A percentile compares a stretch with the other conserved stretches of the same genome.
Conservation (phyloP, 1,284 basidiomycete species). For the Cryptococcus deneoformans region DNA sequence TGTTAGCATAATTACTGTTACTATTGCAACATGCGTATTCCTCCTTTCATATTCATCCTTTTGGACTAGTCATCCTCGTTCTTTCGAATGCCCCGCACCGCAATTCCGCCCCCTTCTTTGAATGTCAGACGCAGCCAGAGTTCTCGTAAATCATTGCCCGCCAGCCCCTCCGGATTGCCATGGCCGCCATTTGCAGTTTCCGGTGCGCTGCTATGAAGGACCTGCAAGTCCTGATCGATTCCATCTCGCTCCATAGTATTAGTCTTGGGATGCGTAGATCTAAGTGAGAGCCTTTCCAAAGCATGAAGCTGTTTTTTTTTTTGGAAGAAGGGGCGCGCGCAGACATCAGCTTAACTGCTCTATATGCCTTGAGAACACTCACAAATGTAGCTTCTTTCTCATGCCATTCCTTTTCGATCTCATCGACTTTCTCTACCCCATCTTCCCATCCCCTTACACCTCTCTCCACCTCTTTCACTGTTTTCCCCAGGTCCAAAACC, state of each 20-base stretch:
- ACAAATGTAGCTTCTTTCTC: constrained; percentile 61
- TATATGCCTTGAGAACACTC: constrained; percentile 33
- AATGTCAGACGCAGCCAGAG: constrained; percentile 7
- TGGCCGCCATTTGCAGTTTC: constrained; percentile 9
- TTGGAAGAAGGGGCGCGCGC: neutral
- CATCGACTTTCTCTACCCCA: constrained; percentile 55
- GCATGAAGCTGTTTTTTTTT: constrained; percentile 30
- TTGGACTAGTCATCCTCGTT: neutral
- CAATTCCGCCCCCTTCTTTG: neutral
- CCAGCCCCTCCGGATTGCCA: neutral
- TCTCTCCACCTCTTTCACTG: constrained; percentile 62
- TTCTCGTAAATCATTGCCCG: constrained; percentile 9
- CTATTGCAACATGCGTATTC: no score
- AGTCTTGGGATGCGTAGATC: constrained; percentile 12
- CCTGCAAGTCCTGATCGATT: constrained; percentile 25
- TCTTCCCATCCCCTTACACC: constrained; percentile 62
- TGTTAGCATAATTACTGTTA: no score
- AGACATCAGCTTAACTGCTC: neutral
- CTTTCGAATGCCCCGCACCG: constrained; percentile 2
- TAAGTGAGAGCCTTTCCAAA: constrained; percentile 35
- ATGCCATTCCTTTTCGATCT: constrained; percentile 58
- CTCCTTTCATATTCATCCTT: no score
- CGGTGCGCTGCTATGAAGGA: constrained; percentile 23
- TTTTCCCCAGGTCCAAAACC: constrained; percentile 66
- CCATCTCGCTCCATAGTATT: constrained; percentile 5